Evolutionary conservation across 2,329 filamentous ascomycete genomes (phyloP), one percentile per base, ranked within the genome.

Genomic region (Verticillium dahliae): DNA sequence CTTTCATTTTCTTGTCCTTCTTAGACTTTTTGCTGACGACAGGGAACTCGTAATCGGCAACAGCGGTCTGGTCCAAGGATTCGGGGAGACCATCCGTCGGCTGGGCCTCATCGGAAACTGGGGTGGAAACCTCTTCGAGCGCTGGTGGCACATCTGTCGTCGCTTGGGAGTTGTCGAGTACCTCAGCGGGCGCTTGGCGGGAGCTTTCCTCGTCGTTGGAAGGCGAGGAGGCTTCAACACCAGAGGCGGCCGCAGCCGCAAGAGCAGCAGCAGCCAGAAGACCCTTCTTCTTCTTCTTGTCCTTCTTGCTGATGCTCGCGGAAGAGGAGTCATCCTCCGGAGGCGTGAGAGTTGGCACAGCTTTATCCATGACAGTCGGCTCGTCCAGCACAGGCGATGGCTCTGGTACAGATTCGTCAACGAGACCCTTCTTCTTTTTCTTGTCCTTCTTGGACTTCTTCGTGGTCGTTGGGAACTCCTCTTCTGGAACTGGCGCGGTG

Each of bases 361-460:
- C 13, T 34, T 56, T 14, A 13, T 54, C 41, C n/a, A 37, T 27
- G 11, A 22, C 31, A 55, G n/a, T 10, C 7, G 38, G 27, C 6
- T 35, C 39, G 14, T 60, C 39, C 10, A 14, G 11, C 15, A 52
- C 9, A 18, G 45, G 45, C 18, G 18, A 11, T 34, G 39, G 27
- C 39, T 18, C 45, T 27, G 14, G 27, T 27, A 35, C 6, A 10
- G 50, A 22, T 3, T 58, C 57, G 4, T 34, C 15, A 15, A 56
- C 55, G 31, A 55, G 54, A 13, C 22, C 55, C 13, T 69, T 67
- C 59, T 68, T 65, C 63, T 73, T 71, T 62, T 71, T 72, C 66
- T 73, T 73, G 54, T 68, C 67, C 62, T 74, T 75, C 60, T 73
- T 73, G 59, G 62, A 67, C 63, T 72, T 74, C 67, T 71, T 72